Percentiles rank a stretch among this genome's conserved stretches.
Evolutionary conservation across 1,284 basidiomycete genomes (phyloP).

Genomic region (Cryptococcus wingfieldii): DNA sequence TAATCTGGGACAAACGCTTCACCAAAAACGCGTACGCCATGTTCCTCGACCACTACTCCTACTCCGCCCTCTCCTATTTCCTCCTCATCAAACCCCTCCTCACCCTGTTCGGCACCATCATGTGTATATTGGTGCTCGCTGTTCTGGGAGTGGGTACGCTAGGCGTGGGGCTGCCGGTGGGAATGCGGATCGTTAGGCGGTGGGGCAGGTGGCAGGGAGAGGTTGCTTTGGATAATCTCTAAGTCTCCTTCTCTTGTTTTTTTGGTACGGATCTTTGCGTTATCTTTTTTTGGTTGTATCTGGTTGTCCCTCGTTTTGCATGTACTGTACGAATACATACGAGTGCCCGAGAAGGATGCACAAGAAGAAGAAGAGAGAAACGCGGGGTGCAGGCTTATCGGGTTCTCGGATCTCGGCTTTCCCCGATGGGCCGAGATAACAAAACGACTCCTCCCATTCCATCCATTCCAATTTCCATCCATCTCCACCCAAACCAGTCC

Average conservation of each 20-base stretch:
- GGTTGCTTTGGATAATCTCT: constrained; percentile 42
- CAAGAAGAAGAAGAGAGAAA: too few species aligned
- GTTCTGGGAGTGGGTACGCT: constrained; percentile 28
- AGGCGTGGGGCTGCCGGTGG: constrained; percentile 33
- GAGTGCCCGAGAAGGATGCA: too few species aligned
- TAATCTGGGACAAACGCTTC: constrained; percentile 40
- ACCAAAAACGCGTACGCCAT: constrained; percentile 45
- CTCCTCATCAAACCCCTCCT: constrained; percentile 46
- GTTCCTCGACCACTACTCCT: constrained; percentile 46
- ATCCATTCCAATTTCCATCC: too few species aligned
- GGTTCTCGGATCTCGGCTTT: too few species aligned
- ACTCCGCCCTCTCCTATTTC: constrained; percentile 46
- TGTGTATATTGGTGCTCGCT: constrained; percentile 35
- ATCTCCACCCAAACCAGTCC: too few species aligned
- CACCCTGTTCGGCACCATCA: constrained; percentile 40
- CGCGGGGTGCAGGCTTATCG: too few species aligned
- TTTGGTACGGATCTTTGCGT: not conserved
- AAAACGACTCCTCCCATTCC: too few species aligned
- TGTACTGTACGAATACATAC: too few species aligned
- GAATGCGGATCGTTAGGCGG: constrained; percentile 29
- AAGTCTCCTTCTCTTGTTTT: not conserved
- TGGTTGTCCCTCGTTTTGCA: too few species aligned
- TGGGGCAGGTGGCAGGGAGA: constrained; percentile 46
- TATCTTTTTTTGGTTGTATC: not conserved
- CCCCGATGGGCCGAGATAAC: too few species aligned